Percentiles rank a stretch among this genome's conserved stretches.
phyloP scores from a whole-genome alignment of 345 rosid genomes.

The Rhodomyrtus tomentosa region DNA sequence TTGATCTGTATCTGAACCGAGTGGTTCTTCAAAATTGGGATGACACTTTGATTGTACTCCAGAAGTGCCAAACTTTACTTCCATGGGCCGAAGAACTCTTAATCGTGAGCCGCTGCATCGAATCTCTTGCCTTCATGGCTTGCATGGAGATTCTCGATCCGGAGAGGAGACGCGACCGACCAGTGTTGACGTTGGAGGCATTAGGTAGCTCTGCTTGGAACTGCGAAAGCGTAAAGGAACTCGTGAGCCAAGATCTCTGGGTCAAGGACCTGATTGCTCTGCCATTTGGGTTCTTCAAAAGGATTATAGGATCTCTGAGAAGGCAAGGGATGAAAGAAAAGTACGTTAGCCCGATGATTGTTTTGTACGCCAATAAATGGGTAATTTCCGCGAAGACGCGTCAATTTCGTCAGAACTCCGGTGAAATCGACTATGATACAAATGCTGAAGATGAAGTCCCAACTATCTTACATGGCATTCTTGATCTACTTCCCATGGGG shows the following conservation, averaged over 20 bases:
- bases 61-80: slow-evolving; percentile 39
- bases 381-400: slow-evolving; percentile 22
- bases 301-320: slow-evolving; percentile 60
- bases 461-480: slow-evolving; percentile 32
- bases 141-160: slow-evolving; percentile 93
- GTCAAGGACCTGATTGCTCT: slow-evolving; percentile 63
- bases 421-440: neutral
- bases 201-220: slow-evolving; percentile 45
- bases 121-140: slow-evolving; percentile 73
- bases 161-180: slow-evolving; percentile 49
- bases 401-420: slow-evolving; percentile 31
- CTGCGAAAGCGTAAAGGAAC: slow-evolving; percentile 25
- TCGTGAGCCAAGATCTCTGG: slow-evolving; percentile 47
- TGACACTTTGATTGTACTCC: slow-evolving; percentile 60
- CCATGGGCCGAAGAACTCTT: slow-evolving; percentile 57
- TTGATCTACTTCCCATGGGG: slow-evolving; percentile 43
- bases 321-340: slow-evolving; percentile 88
- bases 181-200: slow-evolving; percentile 40
- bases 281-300: slow-evolving; percentile 57
- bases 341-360: slow-evolving; percentile 48
- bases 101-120: slow-evolving; percentile 68
- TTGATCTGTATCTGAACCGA: slow-evolving; percentile 66
- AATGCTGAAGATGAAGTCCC: neutral
- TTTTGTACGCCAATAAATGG: slow-evolving; percentile 57
- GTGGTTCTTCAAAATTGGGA: slow-evolving; percentile 78